These are phyloP conservation scores for Naganishia antarctica DNA, from an alignment of 768 basidiomycete genomes.

Conservation along the genomic window DNA sequence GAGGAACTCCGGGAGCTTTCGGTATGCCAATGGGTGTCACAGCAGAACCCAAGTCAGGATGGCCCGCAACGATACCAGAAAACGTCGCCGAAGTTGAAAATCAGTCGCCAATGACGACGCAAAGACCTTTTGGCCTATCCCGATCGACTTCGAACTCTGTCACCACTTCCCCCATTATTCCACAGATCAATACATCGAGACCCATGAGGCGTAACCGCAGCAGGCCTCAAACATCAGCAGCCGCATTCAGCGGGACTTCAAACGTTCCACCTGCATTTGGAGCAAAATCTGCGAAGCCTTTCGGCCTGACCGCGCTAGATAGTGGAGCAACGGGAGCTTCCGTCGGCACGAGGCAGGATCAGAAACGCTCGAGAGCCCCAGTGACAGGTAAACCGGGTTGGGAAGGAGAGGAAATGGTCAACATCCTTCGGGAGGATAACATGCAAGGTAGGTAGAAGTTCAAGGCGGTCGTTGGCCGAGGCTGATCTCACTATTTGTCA, in stretches of 20 bases:
- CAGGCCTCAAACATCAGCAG: conserved; percentile 18
- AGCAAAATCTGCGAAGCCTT: background rate
- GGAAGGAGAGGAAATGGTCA: conserved; percentile 48
- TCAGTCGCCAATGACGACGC: background rate
- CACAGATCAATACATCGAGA: background rate
- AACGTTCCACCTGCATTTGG: background rate
- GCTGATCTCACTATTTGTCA: background rate
- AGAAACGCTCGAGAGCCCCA: background rate
- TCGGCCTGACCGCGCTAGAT: background rate
- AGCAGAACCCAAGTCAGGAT: background rate
- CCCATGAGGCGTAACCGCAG: background rate
- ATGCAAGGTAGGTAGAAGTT: conserved; percentile 44
- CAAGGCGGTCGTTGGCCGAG: background rate
- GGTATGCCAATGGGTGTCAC: background rate
- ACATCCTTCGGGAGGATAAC: conserved; percentile 37
- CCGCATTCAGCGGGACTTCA: background rate
- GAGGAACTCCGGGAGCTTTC: no score
- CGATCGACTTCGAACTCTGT: conserved; percentile 3
- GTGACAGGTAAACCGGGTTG: conserved; percentile 42
- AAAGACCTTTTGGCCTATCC: background rate
- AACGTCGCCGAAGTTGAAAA: background rate
- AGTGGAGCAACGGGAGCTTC: background rate
- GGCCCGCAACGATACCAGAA: conserved; percentile 6
- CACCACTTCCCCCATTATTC: background rate
- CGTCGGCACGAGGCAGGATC: background rate